Conservation (phyloP, 2,329 filamentous ascomycete species). For the Monilinia vaccinii-corymbosi region DNA sequence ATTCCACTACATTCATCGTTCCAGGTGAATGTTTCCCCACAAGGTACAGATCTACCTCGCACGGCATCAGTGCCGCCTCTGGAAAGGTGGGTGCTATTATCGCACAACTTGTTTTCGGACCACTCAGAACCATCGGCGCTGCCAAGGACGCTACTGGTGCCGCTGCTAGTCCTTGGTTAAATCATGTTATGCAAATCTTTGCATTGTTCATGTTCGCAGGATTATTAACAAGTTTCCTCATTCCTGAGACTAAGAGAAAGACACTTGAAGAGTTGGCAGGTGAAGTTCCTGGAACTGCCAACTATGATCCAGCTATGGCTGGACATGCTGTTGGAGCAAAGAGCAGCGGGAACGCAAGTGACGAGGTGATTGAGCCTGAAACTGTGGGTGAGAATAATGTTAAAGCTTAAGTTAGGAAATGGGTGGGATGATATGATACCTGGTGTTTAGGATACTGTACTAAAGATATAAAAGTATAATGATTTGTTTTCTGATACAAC, state of each 20-base stretch:
- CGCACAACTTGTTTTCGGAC: constrained; percentile 43
- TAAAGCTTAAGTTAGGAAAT: neutral
- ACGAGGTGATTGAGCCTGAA: neutral
- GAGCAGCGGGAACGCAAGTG: neutral
- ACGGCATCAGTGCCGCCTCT: constrained; percentile 31
- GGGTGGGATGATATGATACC: neutral
- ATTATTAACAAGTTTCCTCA: constrained; percentile 55
- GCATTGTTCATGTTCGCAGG: constrained; percentile 72
- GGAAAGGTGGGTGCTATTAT: constrained; percentile 32
- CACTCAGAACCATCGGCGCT: constrained; percentile 37
- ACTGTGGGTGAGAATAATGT: neutral
- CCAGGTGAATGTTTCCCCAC: constrained; percentile 51
- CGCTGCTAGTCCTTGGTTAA: constrained; percentile 45
- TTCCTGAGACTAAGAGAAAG: constrained; percentile 67
- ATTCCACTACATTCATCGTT: constrained; percentile 66
- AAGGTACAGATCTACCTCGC: constrained; percentile 30
- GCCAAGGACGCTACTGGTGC: constrained; percentile 16
- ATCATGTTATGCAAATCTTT: constrained; percentile 69
- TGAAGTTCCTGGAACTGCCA: constrained; percentile 8
- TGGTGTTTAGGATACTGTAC: neutral
- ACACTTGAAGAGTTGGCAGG: constrained; percentile 55
- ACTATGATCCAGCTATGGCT: constrained; percentile 6
- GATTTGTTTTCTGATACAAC: neutral
- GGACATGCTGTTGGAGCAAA: neutral
- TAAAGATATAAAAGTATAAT: neutral